phyloP scores from a whole-genome alignment of 1,284 basidiomycete genomes.

The Ustilago cynodontis region DNA sequence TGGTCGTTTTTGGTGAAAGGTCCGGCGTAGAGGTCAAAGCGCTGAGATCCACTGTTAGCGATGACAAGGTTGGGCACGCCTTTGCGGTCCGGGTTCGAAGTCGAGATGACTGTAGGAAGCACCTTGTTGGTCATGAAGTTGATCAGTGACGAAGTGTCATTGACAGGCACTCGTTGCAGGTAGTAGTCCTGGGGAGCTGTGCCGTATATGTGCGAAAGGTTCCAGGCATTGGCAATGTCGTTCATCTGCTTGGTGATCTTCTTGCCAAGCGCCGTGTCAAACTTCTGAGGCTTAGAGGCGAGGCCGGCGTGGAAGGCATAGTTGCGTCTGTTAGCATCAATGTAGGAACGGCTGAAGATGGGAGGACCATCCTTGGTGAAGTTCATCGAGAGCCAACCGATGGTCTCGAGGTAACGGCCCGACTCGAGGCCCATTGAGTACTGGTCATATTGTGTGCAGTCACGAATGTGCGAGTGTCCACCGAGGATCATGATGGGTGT shows the following conservation, averaged over 20 bases:
- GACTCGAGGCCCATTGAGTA: conserved; percentile 61
- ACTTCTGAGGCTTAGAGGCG: conserved; percentile 26
- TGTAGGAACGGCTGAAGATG: conserved; percentile 71
- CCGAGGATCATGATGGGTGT: conserved; percentile 63
- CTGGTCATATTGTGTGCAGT: conserved; percentile 59
- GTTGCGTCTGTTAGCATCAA: conserved; percentile 72
- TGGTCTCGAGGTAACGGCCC: conserved; percentile 63
- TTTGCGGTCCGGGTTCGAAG: conserved; percentile 53
- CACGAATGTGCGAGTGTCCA: conserved; percentile 67
- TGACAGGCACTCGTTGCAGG: conserved; percentile 56
- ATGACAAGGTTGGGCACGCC: conserved; percentile 57
- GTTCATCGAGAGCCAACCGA: conserved; percentile 49
- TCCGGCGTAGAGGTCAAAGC: conserved; percentile 63
- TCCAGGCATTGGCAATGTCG: conserved; percentile 57
- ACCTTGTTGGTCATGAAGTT: conserved; percentile 61
- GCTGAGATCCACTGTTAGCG: conserved; percentile 64
- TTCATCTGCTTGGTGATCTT: conserved; percentile 57
- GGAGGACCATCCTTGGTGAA: conserved; percentile 55
- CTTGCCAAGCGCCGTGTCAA: conserved; percentile 57
- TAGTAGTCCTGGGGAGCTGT: conserved; percentile 65
- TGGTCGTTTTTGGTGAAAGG: conserved; percentile 65
- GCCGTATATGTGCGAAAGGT: conserved; percentile 61
- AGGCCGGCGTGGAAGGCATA: conserved; percentile 61
- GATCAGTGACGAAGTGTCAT: conserved; percentile 54
- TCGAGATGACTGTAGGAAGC: conserved; percentile 64